Evolutionary conservation across 306 rosid species (phyloP), one percentile per base, ranked within the genome.

Genomic region (Vicia faba): DNA sequence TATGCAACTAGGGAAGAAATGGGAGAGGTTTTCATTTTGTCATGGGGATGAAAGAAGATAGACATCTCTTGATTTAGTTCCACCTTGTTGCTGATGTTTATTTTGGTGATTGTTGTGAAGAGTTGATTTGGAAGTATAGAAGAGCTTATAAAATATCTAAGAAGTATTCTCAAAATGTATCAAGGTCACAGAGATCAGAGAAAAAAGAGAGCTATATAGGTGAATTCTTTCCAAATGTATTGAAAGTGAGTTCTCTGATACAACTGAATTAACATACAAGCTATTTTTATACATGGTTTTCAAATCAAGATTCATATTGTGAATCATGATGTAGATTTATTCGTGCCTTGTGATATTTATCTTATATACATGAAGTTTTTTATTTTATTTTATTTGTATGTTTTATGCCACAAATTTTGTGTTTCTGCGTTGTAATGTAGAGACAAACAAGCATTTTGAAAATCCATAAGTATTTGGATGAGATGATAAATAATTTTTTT

Each of bases 21-120:
- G 28, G 14, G 29, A 20, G 13, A 8, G 38, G 28, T 19, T 19
- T 50, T 19, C 28, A 8, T 16, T 50, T 50, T 50, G 38, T 19
- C n/a, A 19, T 3, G 29, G 12, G 54, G 54, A 5, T 48, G 54
- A 18, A 16, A 16, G 28, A 18, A 50, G 29, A 50, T 50, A 19
- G 28, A 13, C 56, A 50, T 51, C 31, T 51, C 58, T 51, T 51
- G 31, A 11, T 23, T 20, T 28, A 23, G 3, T 8, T 51, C 58
- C 58, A 18, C 33, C 23, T 49, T 49, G 28, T 18, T 19, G 56
- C 26, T 8, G 28, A 49, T 18, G 25, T 15, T 48, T 20, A 51
- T 51, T 51, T 51, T 51, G 58, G 31, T 51, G 58, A 20, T 51
- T 51, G 6, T n/a, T 51, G 20, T 14, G 9, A 45, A 45, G 51